Evolutionary conservation across 768 basidiomycete species (phyloP).

Genomic region (Leucocoprinus sp.): DNA sequence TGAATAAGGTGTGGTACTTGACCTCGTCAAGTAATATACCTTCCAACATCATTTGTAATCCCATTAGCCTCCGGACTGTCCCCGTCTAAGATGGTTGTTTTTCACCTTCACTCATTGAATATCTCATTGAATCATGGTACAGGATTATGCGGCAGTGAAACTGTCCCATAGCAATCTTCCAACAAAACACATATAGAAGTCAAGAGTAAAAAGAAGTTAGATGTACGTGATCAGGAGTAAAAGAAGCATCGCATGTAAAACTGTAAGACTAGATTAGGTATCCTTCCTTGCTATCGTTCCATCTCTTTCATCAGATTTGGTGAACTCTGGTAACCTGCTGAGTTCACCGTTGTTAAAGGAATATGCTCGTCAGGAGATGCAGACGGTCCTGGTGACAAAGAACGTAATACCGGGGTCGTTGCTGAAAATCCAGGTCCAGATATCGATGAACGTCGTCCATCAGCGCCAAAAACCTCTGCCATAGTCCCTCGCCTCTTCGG

Average conservation of each 20-base stretch:
- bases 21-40: conserved; percentile 14
- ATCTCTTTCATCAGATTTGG: neutral
- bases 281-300: neutral
- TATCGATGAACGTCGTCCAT: neutral
- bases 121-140: too few species aligned
- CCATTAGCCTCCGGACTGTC: conserved; percentile 18
- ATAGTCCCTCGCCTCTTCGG: conserved; percentile 20
- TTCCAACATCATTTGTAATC: conserved; percentile 10
- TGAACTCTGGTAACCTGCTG: neutral
- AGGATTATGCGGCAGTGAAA: too few species aligned
- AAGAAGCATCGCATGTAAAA: too few species aligned
- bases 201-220: too few species aligned
- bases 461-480: conserved; percentile 32
- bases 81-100: conserved; percentile 9
- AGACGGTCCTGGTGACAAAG: neutral
- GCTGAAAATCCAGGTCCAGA: neutral
- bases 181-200: too few species aligned
- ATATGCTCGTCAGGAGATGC: neutral
- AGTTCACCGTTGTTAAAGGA: conserved; percentile 1
- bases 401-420: neutral
- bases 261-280: too few species aligned
- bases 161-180: too few species aligned
- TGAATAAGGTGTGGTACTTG: conserved; percentile 20
- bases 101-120: too few species aligned
- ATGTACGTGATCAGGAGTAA: too few species aligned